Evolutionary conservation across 163 green algal species (phyloP), one percentile per base, ranked within the genome.

Genomic region (Scenedesmus sp.): DNA sequence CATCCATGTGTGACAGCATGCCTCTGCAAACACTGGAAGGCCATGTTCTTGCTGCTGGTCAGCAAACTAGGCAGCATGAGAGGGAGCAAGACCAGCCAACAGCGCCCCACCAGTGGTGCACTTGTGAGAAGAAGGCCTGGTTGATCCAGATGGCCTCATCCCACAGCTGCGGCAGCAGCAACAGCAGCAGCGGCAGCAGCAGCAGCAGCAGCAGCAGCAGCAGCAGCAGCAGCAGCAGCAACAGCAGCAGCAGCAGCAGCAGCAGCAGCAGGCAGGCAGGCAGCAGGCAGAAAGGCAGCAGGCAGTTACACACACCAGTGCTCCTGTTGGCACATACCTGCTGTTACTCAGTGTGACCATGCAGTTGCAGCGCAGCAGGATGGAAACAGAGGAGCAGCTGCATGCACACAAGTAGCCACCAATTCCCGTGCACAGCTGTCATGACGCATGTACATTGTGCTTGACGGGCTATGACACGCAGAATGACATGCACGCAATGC

Each of bases 111-210:
- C 74, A 87, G 76, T 46, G 34, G 87, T 79, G 64, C 5, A 46
- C 52, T 60, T 54, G 62, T 7, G 88, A 83, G 16, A 92, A 92
- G 88, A 92, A 92, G 3, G 88, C 88, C 8, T 84, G 16, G 73
- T 92, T 92, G 6, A 54, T 85, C 88, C 88, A 92, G 1, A 92
- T 82, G 8, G 88, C 57, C 26, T 84, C 81, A 55, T 92, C 88
- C 88, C 81, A 88, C 64, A 92, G 62, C 81, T 92, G 87, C 82
- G 26, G 10, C 9, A 59, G 62, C 62, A 70, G 62, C 62, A 70
- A 70, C 10, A 70, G 62, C 62, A 70, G 13, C 34, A 46, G 70
- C 70, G 46, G 66, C 16, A 3, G 26, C 16, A 8, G 2, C 6
- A 6, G 66, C 66, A 76, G 66, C 34, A 46, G 34, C 34, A 46